These are phyloP conservation scores for Theileria luwenshuni DNA, from an alignment of 169 alveolate species.

Conservation along the genomic window DNA sequence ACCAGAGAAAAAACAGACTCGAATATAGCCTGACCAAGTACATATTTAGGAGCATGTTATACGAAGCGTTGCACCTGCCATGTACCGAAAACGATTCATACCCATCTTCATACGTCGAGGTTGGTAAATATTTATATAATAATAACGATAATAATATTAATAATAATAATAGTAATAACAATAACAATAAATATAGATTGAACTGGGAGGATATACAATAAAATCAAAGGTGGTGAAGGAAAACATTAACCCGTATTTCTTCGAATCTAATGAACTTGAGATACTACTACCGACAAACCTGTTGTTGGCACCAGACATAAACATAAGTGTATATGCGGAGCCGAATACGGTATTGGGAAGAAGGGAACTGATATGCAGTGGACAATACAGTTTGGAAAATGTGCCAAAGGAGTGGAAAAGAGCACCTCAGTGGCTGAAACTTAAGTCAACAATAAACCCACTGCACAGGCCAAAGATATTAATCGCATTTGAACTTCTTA, in stretches of 20 bases:
- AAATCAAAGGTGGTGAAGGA: slow-evolving; percentile 77
- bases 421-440: slow-evolving; percentile 86
- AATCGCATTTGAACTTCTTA: slow-evolving; percentile 85
- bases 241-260: slow-evolving; percentile 84
- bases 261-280: slow-evolving; percentile 85
- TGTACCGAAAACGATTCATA: slow-evolving; percentile 76
- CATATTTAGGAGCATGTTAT: slow-evolving; percentile 82
- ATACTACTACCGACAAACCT: slow-evolving; percentile 83
- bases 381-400: slow-evolving; percentile 75
- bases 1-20: slow-evolving; percentile 78
- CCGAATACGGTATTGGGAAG: slow-evolving; percentile 66
- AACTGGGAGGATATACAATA: slow-evolving; percentile 82
- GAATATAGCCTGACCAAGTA: slow-evolving; percentile 77
- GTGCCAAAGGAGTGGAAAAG: slow-evolving; percentile 88
- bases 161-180: slow-evolving; percentile 23
- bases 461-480: slow-evolving; percentile 81
- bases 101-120: slow-evolving; percentile 72
- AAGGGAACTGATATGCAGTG: slow-evolving; percentile 69
- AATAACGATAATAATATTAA: neutral
- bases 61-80: slow-evolving; percentile 86
- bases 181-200: slow-evolving; percentile 61
- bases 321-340: slow-evolving; percentile 76
- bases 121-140: neutral
- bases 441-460: slow-evolving; percentile 79
- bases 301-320: slow-evolving; percentile 85